Percentiles rank a stretch among this genome's conserved stretches.
Evolutionary conservation across 192 early-diverging fungal species (phyloP).

Genomic region (Lunasporangiospora selenospora): DNA sequence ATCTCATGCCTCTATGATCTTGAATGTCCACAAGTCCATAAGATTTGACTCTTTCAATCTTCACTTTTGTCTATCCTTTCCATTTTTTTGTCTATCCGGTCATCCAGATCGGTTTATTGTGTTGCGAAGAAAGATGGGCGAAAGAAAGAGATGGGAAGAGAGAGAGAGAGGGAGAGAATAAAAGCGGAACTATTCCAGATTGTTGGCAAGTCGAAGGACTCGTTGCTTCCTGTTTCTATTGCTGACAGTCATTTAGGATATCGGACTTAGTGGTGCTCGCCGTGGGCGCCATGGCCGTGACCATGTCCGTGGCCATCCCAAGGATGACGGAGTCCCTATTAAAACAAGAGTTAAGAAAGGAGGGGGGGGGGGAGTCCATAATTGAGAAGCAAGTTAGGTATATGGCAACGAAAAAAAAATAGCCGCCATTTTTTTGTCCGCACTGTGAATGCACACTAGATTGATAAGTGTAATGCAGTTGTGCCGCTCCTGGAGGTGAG

Average conservation of each 20-base stretch:
- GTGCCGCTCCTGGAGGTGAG: too few species aligned
- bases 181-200: background rate
- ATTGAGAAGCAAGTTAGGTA: background rate
- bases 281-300: constrained; percentile 52
- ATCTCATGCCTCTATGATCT: too few species aligned
- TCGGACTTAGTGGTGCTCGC: constrained; percentile 48
- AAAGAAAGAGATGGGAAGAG: background rate
- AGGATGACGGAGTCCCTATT: constrained; percentile 71
- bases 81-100: too few species aligned
- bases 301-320: constrained; percentile 67
- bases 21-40: too few species aligned
- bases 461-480: too few species aligned
- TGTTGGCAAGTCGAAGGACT: background rate
- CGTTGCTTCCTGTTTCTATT: background rate
- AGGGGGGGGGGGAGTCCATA: background rate
- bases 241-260: background rate
- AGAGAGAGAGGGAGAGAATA: background rate
- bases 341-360: background rate
- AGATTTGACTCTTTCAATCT: too few species aligned
- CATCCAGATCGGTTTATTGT: background rate
- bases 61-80: too few species aligned
- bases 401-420: too few species aligned
- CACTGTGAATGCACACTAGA: too few species aligned
- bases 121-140: background rate
- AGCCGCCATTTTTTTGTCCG: too few species aligned